phyloP scores from a whole-genome alignment of 2,329 filamentous ascomycete genomes.

The Fusarium decemcellulare region DNA sequence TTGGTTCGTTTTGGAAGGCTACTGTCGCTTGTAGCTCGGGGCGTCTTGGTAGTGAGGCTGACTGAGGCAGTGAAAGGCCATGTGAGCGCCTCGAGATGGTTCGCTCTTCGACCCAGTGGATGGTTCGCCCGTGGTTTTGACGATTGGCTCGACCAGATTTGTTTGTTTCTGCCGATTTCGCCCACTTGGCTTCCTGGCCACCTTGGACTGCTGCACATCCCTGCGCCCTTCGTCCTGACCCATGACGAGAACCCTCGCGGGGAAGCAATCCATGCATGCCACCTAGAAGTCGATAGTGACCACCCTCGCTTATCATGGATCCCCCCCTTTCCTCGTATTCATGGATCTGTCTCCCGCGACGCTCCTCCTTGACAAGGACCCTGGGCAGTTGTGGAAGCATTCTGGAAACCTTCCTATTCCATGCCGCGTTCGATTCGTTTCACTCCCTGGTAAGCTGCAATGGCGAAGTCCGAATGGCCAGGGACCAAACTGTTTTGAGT shows the following conservation, averaged over 20 bases:
- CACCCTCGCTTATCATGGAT: conserved; percentile 19
- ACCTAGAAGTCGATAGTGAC: conserved; percentile 2
- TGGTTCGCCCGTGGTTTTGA: conserved; percentile 25
- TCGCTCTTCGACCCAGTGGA: conserved; percentile 4
- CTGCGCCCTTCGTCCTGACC: conserved; percentile 7
- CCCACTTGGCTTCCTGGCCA: background rate
- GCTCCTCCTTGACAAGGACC: background rate
- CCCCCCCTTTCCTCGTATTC: conserved; percentile 23
- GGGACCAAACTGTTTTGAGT: conserved; percentile 15
- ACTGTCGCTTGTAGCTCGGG: conserved; percentile 5
- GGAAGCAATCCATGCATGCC: conserved; percentile 23
- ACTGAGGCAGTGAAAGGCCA: conserved; percentile 16
- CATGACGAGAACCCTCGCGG: conserved; percentile 19
- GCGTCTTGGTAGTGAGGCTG: conserved; percentile 33
- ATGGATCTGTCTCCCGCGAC: conserved; percentile 17
- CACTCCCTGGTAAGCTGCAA: conserved; percentile 13
- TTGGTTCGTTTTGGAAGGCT: conserved; percentile 6
- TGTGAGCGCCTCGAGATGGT: conserved; percentile 4
- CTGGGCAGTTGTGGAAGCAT: conserved; percentile 32
- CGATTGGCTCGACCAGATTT: conserved; percentile 7
- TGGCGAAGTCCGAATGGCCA: conserved; percentile 16
- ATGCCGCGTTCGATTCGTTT: conserved; percentile 34
- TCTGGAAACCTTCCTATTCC: conserved; percentile 46
- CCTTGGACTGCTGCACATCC: conserved; percentile 7
- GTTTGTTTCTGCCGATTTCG: background rate